Conservation (phyloP, 352 stramenopile species). For the Phytophthora agathidicida region DNA sequence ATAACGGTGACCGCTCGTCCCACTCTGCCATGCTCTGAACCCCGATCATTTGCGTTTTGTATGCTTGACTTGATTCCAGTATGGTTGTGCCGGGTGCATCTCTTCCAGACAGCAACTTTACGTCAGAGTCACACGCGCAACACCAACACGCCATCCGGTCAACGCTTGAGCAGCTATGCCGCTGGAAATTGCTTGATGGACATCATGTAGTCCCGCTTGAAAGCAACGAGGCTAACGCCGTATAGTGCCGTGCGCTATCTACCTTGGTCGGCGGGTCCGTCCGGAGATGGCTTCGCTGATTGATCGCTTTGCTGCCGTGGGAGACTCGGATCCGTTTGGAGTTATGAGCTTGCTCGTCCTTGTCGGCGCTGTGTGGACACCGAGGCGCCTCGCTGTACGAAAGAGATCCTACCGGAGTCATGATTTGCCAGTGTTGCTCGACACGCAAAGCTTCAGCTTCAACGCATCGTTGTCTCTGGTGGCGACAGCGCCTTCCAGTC, state of each 20-base stretch:
- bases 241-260: conserved; percentile 6
- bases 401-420: conserved; percentile 22
- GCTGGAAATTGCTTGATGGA: no score
- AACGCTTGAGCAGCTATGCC: no score
- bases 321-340: conserved; percentile 16
- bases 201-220: no score
- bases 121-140: conserved; percentile 30
- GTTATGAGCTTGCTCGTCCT: conserved; percentile 7
- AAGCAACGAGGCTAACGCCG: background rate
- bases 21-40: conserved; percentile 3
- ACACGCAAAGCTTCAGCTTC: conserved; percentile 12
- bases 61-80: conserved; percentile 19
- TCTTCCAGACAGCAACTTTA: conserved; percentile 14
- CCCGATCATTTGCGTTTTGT: conserved; percentile 19
- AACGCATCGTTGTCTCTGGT: conserved; percentile 20
- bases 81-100: conserved; percentile 9
- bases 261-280: background rate
- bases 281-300: conserved; percentile 11
- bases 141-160: conserved; percentile 22
- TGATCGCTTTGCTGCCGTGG: background rate
- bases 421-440: conserved; percentile 21
- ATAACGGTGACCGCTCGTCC: background rate
- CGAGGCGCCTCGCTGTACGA: conserved; percentile 22
- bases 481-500: background rate
- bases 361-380: conserved; percentile 16